Evolutionary conservation across 2,329 filamentous ascomycete species (phyloP).

Genomic region (Beauveria caledonica): DNA sequence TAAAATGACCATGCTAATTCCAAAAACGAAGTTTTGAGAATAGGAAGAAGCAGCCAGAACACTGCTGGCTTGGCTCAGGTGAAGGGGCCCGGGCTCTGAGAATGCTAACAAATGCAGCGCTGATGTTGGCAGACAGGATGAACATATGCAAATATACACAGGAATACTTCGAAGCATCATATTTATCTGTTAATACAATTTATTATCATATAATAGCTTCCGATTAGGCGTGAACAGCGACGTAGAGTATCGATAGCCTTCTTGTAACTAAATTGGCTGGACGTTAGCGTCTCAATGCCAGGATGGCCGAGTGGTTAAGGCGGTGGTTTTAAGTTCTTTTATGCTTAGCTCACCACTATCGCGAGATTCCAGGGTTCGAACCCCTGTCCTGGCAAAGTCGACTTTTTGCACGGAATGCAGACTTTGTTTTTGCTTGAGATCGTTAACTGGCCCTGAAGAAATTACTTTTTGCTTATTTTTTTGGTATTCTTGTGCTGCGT

Average conservation of each 20-base stretch:
- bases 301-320: constrained; percentile 21
- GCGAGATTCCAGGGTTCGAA: constrained; percentile 20
- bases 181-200: no score
- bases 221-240: neutral
- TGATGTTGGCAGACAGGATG: no score
- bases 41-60: neutral
- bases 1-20: no score
- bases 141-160: no score
- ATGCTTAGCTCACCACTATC: constrained; percentile 17
- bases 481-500: no score
- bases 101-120: no score
- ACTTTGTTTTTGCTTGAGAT: neutral
- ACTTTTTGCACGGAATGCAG: neutral
- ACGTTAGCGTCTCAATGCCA: constrained; percentile 14
- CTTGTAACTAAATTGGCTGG: neutral
- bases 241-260: neutral
- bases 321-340: constrained; percentile 17
- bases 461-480: neutral
- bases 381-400: constrained; percentile 17
- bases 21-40: no score
- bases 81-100: no score
- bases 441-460: neutral
- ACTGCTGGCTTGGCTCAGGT: no score
- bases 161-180: no score
- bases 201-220: neutral